Percentiles rank a stretch among this genome's conserved stretches.
phyloP scores from a whole-genome alignment of 345 rosid genomes.

The Eucalyptus pauciflora region DNA sequence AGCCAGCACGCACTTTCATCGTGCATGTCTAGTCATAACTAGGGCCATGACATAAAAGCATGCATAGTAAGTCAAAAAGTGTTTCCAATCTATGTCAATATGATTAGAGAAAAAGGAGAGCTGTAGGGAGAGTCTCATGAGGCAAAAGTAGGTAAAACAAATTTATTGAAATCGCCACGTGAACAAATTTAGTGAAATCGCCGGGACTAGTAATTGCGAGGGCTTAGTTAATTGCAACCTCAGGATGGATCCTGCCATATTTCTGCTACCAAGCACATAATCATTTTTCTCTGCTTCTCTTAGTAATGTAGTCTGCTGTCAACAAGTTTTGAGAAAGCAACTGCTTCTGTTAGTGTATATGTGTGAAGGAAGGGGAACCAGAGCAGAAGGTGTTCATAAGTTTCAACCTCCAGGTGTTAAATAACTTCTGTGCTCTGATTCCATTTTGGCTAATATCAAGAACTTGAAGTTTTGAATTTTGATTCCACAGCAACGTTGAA shows the following conservation, averaged over 20 bases:
- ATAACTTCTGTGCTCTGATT: neutral
- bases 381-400: neutral
- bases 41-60: neutral
- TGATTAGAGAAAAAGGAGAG: neutral
- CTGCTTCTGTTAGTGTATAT: neutral
- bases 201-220: neutral
- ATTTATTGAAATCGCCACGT: slow-evolving; percentile 22
- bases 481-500: neutral
- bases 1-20: neutral
- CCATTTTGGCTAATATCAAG: neutral
- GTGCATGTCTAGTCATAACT: neutral
- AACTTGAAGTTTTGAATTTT: neutral
- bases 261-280: neutral
- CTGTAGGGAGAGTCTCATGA: neutral
- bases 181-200: neutral
- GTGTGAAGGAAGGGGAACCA: neutral
- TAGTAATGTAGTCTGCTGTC: neutral
- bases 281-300: neutral
- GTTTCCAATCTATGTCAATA: neutral
- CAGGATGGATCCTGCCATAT: slow-evolving; percentile 32
- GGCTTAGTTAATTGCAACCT: slow-evolving; percentile 18
- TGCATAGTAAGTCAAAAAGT: neutral
- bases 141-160: neutral
- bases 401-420: neutral
- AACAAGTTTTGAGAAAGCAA: neutral